Evolutionary conservation across 192 early-diverging fungal genomes (phyloP).

Genomic region (Haplosporangium gracile): DNA sequence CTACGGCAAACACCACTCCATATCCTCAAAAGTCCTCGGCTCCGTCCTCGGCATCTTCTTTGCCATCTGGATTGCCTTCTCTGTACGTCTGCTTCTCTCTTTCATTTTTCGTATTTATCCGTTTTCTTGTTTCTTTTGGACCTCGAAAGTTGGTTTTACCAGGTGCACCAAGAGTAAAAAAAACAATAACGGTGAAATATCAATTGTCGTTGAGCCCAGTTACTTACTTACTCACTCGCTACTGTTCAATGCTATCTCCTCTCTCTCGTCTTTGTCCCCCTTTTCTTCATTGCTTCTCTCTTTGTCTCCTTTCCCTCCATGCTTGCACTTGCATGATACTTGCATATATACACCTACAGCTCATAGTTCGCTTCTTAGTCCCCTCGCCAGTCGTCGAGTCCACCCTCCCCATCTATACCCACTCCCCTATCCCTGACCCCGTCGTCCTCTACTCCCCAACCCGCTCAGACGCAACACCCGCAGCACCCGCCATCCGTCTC

Average conservation of each 20-base stretch:
- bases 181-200: neutral
- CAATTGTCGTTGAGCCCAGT: neutral
- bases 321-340: neutral
- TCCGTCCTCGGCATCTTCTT: constrained; percentile 41
- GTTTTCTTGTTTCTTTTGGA: neutral
- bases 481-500: constrained; percentile 32
- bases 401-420: constrained; percentile 38
- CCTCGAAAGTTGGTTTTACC: neutral
- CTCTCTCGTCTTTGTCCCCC: neutral
- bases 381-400: constrained; percentile 42
- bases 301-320: neutral
- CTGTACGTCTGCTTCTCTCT: constrained; percentile 12
- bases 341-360: constrained; percentile 6
- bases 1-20: constrained; percentile 34
- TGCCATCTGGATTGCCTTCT: constrained; percentile 32
- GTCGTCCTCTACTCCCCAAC: constrained; percentile 28
- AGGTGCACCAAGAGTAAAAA: neutral
- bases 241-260: neutral
- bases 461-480: constrained; percentile 26
- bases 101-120: neutral
- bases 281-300: neutral
- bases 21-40: constrained; percentile 32
- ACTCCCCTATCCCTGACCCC: constrained; percentile 35
- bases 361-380: constrained; percentile 32
- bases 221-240: neutral